These are phyloP conservation scores for Sorghum bicolor DNA, from an alignment of 176 grass and related monocot genomes.

Conservation along the genomic window Sorghum_bicolor_NCBIv3 NC_012873.2:7172501-7173000, in stretches of 20 bases:
- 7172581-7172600: neutral
- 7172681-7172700: neutral
- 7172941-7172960: neutral
- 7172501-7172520: constrained; percentile 86
- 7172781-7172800: constrained; percentile 8
- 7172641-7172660: constrained; percentile 77
- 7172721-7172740: constrained; percentile 8
- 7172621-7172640: constrained; percentile 72
- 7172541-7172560: neutral
- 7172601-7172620: constrained; percentile 56
- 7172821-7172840: neutral
- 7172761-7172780: constrained; percentile 17
- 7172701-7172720: constrained; percentile 23
- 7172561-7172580: neutral
- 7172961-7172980: neutral
- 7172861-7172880: neutral
- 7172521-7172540: constrained; percentile 56
- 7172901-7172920: neutral
- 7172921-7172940: neutral
- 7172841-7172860: neutral
- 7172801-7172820: neutral
- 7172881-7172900: neutral
- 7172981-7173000: neutral
- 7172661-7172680: constrained; percentile 53
- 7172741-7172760: constrained; percentile 1